These are phyloP conservation scores for Xanthoconium purpureum DNA, from an alignment of 768 basidiomycete genomes.

Conservation along the genomic window DNA sequence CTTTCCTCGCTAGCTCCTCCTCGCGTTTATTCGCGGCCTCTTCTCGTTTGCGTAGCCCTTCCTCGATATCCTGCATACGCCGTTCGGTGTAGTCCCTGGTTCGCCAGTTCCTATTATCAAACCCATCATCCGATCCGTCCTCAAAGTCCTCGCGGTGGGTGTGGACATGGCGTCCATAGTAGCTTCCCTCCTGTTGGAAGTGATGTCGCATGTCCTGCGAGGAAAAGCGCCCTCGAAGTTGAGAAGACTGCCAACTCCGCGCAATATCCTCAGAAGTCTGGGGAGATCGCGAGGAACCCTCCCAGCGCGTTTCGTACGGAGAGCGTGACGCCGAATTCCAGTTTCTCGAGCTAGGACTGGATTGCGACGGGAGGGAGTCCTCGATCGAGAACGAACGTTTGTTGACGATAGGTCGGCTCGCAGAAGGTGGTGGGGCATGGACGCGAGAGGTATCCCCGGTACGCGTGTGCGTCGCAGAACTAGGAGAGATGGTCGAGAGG, in stretches of 20 bases:
- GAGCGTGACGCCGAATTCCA: conserved; percentile 24
- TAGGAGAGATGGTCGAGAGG: conserved; percentile 13
- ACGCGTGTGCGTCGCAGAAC: conserved; percentile 13
- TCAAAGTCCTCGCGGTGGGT: conserved; percentile 31
- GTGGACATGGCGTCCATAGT: conserved; percentile 20
- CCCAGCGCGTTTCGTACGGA: conserved; percentile 29
- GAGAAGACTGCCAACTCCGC: conserved; percentile 32
- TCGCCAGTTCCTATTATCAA: conserved; percentile 32
- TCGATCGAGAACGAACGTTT: conserved; percentile 31
- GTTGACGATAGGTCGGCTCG: conserved; percentile 31
- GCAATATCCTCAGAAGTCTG: conserved; percentile 29
- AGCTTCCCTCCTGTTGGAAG: conserved; percentile 20
- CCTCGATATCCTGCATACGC: conserved; percentile 32
- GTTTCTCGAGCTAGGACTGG: conserved; percentile 20
- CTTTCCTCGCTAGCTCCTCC: conserved; percentile 34
- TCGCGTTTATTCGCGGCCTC: conserved; percentile 35
- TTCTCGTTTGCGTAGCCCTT: conserved; percentile 30
- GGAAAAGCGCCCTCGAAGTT: conserved; percentile 25
- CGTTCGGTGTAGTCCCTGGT: conserved; percentile 32
- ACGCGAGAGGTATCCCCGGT: conserved; percentile 12
- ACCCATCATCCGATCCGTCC: conserved; percentile 29
- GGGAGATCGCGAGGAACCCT: conserved; percentile 28
- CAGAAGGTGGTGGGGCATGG: conserved; percentile 25
- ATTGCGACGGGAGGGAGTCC: conserved; percentile 19
- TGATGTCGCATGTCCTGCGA: conserved; percentile 31